phyloP scores from a whole-genome alignment of 2,329 filamentous ascomycete species.

The Ophiostoma triangulosporum region DNA sequence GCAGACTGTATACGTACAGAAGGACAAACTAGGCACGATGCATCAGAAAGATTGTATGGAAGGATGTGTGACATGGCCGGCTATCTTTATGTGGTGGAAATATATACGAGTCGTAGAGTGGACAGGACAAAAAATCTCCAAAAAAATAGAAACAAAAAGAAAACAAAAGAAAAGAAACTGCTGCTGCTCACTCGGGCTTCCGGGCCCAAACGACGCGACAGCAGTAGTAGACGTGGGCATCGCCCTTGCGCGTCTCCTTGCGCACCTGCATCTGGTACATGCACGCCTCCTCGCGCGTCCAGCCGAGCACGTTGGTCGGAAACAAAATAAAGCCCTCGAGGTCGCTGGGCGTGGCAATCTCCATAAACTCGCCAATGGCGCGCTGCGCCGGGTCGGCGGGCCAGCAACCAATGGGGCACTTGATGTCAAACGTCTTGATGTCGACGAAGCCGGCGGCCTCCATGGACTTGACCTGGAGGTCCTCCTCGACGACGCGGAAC shows the following conservation, averaged over 20 bases:
- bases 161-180: not conserved
- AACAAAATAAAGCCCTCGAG: slow-evolving; percentile 13
- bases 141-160: slow-evolving; percentile 15
- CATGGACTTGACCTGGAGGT: slow-evolving; percentile 37
- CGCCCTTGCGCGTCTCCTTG: slow-evolving; percentile 8
- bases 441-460: slow-evolving; percentile 43
- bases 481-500: slow-evolving; percentile 38
- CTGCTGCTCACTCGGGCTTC: slow-evolving; percentile 8
- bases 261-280: slow-evolving; percentile 12
- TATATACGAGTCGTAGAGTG: too few relatives aligned
- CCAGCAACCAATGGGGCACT: slow-evolving; percentile 24
- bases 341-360: slow-evolving; percentile 10
- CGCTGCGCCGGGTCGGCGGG: slow-evolving; percentile 20
- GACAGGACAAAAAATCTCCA: too few relatives aligned
- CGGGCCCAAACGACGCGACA: slow-evolving; percentile 10
- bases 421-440: slow-evolving; percentile 36
- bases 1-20: slow-evolving; percentile 30
- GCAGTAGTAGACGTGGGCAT: slow-evolving; percentile 9
- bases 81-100: too few relatives aligned
- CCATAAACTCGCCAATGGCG: slow-evolving; percentile 16
- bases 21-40: too few relatives aligned
- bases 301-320: slow-evolving; percentile 11
- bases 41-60: too few relatives aligned
- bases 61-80: too few relatives aligned
- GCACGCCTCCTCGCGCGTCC: slow-evolving; percentile 12